Percentiles rank a stretch among this genome's conserved stretches.
Conservation (phyloP, 2,329 filamentous ascomycete genomes). For the Triangularia verruculosa region DNA sequence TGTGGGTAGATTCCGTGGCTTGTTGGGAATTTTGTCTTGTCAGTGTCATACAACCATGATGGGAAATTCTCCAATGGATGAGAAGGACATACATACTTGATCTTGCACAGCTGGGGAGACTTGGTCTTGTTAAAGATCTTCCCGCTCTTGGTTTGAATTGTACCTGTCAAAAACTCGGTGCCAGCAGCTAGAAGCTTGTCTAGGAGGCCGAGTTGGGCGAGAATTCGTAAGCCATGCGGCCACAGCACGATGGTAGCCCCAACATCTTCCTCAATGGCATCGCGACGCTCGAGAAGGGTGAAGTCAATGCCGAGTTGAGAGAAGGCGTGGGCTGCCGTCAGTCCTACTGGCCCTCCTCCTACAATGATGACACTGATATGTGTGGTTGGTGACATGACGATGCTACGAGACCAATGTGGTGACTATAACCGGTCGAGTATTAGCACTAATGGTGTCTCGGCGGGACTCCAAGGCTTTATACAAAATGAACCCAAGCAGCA, state of each 20-base stretch:
- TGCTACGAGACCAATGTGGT: not conserved
- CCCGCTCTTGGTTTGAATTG: not conserved
- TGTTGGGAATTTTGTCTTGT: not conserved
- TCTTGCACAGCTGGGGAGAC: not conserved
- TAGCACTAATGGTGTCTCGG: not conserved
- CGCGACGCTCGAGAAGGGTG: constrained; percentile 11
- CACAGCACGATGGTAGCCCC: constrained; percentile 10
- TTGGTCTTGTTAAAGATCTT: not conserved
- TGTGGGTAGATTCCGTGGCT: constrained; percentile 1
- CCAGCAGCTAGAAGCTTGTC: not conserved
- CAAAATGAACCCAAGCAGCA: no score
- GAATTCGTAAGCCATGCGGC: constrained; percentile 4
- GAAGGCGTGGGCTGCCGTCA: constrained; percentile 17
- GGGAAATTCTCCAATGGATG: not conserved
- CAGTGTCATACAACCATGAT: not conserved
- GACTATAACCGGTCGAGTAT: no score
- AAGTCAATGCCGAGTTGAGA: constrained; percentile 14
- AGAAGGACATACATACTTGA: not conserved
- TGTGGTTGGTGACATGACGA: not conserved
- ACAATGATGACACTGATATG: constrained; percentile 17
- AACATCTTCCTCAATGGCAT: constrained; percentile 3
- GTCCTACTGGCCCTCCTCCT: constrained; percentile 17
- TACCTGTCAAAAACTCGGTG: not conserved
- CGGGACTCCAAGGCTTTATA: not conserved
- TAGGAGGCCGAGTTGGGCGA: constrained; percentile 7